Base-by-base conservation (phyloP, 345 rosid species). In the Barbarea vulgaris region DNA sequence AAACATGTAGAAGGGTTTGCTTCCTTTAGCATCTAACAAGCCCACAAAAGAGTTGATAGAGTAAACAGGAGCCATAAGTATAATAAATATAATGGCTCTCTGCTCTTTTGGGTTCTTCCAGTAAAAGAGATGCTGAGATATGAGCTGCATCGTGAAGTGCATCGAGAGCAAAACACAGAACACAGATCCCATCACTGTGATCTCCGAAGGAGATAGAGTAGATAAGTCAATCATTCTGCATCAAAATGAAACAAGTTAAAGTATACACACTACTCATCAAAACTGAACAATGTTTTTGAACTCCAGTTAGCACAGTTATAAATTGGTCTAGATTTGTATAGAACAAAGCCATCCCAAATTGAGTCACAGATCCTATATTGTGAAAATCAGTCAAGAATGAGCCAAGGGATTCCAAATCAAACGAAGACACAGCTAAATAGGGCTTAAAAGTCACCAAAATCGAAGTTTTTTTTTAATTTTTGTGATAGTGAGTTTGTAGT, bases 31-130 rank as follows among this genome's bases (percentile, higher is more conserved):
- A 83, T 91, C 95, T 81, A 90, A 76, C 81, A 94, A 85, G 55
- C 98, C 96, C 2, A 88, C 83, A 60, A 88, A 91, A 54, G 98
- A 91, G 80, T 74, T 84, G 12, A 78, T 31, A 6, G 97, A 86
- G 76, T 90, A 94, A 11, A 94, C 81, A 9, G 98, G 97, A 61
- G 91, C 97, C 98, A 94, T 94, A 15, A 90, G 86, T 60, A 94
- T 77, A 64, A 94, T 91, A 25, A 94, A 80, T 1, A 91, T 3
- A 46, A 94, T 94, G 67, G 97, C 97, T 84, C 75, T 94, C 75
- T 94, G 98, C 66, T 94, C 96, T 80, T 87, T 91, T 0, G 98
- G 95, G 69, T 86, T 94, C 71, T 94, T 91, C 98, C 98, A 94
- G 83, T 88, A 89, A 81, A 88, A 89, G 7, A 91, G 78, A 79